Conservation (phyloP, 148 eudicot species). For the Talinum fruticosum region DNA sequence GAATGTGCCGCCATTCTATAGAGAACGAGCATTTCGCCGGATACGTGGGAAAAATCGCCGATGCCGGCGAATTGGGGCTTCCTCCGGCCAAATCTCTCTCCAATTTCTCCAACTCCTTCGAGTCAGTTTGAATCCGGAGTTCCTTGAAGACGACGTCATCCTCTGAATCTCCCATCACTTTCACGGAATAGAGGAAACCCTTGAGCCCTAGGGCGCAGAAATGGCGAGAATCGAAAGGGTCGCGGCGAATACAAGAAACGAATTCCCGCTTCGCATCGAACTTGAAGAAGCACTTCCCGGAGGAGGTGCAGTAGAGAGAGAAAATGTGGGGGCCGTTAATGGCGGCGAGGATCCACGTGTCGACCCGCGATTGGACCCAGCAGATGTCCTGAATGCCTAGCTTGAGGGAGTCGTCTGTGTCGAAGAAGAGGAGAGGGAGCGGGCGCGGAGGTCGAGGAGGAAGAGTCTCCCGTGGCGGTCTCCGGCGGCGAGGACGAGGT, state of each 20-base stretch:
- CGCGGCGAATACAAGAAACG: slow-evolving; percentile 67
- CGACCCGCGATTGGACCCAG: slow-evolving; percentile 70
- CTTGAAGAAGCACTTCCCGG: slow-evolving; percentile 74
- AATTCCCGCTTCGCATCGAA: slow-evolving; percentile 69
- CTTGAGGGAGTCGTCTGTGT: slow-evolving; percentile 32
- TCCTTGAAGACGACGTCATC: slow-evolving; percentile 59
- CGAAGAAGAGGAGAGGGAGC: slow-evolving; percentile 48
- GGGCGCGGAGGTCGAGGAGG: slow-evolving; percentile 52
- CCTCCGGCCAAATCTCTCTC: slow-evolving; percentile 58
- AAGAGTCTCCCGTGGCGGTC: slow-evolving; percentile 85
- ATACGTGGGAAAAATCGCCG: slow-evolving; percentile 66
- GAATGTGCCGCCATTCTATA: slow-evolving; percentile 69
- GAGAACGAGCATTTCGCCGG: slow-evolving; percentile 66
- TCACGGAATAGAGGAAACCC: slow-evolving; percentile 58
- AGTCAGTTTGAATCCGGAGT: slow-evolving; percentile 49
- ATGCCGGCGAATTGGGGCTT: slow-evolving; percentile 45
- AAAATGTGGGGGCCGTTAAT: slow-evolving; percentile 69
- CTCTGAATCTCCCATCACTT: slow-evolving; percentile 51
- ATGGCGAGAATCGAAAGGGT: slow-evolving; percentile 78
- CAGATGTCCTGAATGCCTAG: slow-evolving; percentile 80
- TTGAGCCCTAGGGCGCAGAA: slow-evolving; percentile 61
- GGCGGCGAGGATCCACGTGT: slow-evolving; percentile 64
- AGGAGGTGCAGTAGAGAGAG: slow-evolving; percentile 51
- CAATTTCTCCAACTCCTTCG: slow-evolving; percentile 56
- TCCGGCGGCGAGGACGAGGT: slow-evolving; percentile 70